These are phyloP conservation scores for Vitis cinerea DNA, from an alignment of 164 flowering plant genomes.

Conservation along the genomic window DNA sequence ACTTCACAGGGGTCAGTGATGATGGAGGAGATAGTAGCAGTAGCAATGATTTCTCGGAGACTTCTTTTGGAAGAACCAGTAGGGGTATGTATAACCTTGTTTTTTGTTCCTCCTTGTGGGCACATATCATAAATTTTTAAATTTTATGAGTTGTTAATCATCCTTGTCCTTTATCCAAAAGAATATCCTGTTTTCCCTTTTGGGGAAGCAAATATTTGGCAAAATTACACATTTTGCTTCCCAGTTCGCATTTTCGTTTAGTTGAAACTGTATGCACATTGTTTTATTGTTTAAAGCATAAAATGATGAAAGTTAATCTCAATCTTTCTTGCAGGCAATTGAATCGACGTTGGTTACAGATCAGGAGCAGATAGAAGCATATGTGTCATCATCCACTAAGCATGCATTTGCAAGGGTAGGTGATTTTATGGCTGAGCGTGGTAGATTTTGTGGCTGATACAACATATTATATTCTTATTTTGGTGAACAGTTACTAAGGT, in stretches of 20 bases:
- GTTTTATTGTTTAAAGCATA: background rate
- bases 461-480: too few species aligned
- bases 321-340: slow-evolving; percentile 43
- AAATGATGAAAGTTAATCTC: slow-evolving; percentile 3
- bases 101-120: background rate
- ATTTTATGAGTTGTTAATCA: background rate
- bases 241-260: background rate
- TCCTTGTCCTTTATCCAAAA: background rate
- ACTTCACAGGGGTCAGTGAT: slow-evolving; percentile 42
- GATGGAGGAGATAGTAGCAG: slow-evolving; percentile 70
- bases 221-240: background rate
- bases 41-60: slow-evolving; percentile 68
- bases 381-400: slow-evolving; percentile 72
- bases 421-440: slow-evolving; percentile 7
- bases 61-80: slow-evolving; percentile 84
- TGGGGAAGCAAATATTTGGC: background rate
- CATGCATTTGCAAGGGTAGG: slow-evolving; percentile 78
- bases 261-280: background rate
- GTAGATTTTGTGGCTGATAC: background rate
- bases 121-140: too few species aligned
- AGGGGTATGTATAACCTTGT: slow-evolving; percentile 31
- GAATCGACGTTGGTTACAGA: slow-evolving; percentile 46
- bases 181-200: background rate
- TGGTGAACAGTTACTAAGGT: too few species aligned
- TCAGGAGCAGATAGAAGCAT: slow-evolving; percentile 76